Evolutionary conservation across 257 asterid species (phyloP).

Genomic region (Penstemon davidsonii): DNA sequence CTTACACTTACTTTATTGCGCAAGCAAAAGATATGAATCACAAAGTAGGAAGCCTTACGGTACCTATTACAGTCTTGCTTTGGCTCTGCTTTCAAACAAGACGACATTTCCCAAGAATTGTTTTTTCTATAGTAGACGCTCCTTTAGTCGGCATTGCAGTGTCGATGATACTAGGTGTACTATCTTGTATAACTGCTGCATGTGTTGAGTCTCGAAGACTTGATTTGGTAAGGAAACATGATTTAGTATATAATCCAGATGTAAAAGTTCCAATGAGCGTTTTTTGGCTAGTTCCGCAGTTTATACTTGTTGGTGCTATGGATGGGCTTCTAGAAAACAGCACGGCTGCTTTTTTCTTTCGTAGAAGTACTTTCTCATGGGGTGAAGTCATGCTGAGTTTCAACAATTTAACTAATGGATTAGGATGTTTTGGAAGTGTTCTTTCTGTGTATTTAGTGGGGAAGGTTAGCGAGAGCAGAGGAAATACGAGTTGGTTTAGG

Average conservation of each 20-base stretch:
- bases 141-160: background rate
- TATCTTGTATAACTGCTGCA: background rate
- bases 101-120: slow-evolving; percentile 15
- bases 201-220: slow-evolving; percentile 27
- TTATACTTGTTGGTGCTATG: slow-evolving; percentile 28
- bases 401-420: slow-evolving; percentile 11
- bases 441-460: slow-evolving; percentile 20
- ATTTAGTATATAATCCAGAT: slow-evolving; percentile 20
- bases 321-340: slow-evolving; percentile 20
- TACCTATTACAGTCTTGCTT: slow-evolving; percentile 28
- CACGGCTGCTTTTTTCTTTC: background rate
- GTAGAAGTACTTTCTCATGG: background rate
- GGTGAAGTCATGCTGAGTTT: slow-evolving; percentile 5
- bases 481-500: slow-evolving; percentile 32
- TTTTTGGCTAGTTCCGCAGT: slow-evolving; percentile 37
- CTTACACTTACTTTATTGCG: slow-evolving; percentile 29
- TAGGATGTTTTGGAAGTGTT: slow-evolving; percentile 24
- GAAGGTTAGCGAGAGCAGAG: slow-evolving; percentile 22
- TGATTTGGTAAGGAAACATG: slow-evolving; percentile 11
- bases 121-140: background rate
- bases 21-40: slow-evolving; percentile 34
- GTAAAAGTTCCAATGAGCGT: slow-evolving; percentile 22
- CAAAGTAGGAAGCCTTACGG: slow-evolving; percentile 31
- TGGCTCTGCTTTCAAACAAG: slow-evolving; percentile 21
- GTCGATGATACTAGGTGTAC: slow-evolving; percentile 3